Base-by-base conservation (phyloP, 495 filamentous ascomycete species). In the Penicillium chermesinum region DNA sequence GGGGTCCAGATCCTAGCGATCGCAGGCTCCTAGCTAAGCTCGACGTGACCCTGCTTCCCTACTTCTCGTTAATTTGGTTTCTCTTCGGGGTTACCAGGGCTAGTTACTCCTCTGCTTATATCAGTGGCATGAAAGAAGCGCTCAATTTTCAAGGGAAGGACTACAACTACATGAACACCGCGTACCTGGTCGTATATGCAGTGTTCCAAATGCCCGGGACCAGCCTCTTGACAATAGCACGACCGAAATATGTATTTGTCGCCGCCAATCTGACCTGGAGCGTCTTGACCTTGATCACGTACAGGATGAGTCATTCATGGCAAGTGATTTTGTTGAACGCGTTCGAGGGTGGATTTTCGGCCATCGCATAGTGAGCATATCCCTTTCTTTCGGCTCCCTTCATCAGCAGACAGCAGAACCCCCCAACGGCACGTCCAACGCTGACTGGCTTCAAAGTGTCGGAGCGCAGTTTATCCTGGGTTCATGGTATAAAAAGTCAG, bases 111-210 rank as follows among this genome's bases (percentile, higher is more conserved):
- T 62, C 64, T 8, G 66, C 66, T 1, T 70, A 70, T 44, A 67
- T 67, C 43, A 67, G 64, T 40, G 64, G 64, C 2, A 70, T 70
- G 64, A 62, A 63, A 25, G 64, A 67, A 46, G 66, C 58, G 0
- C 49, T 70, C 0, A 27, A 52, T 10, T 70, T 70, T 25, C 38
- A 67, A 21, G 64, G 66, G 1, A 70, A 67, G 32, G 59, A 66
- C 8, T 70, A 64, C 45, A 70, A 67, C 38, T 70, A 70, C 30
- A 64, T 70, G 66, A 67, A 42, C 16, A 70, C 66, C 4, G 61
- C 62, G 1, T 70, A 70, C 41, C 17, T 67, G 44, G 64, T 66
- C 7, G 58, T 64, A 2, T 70, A 70, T 49, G 64, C 64, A 1
- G 66, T 70, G 13, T 70, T 50, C 18, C 66, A 70, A 41, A 70